These are phyloP conservation scores for Polyplosphaeria fusca DNA, from an alignment of 495 filamentous ascomycete genomes.

Conservation along the genomic window DNA sequence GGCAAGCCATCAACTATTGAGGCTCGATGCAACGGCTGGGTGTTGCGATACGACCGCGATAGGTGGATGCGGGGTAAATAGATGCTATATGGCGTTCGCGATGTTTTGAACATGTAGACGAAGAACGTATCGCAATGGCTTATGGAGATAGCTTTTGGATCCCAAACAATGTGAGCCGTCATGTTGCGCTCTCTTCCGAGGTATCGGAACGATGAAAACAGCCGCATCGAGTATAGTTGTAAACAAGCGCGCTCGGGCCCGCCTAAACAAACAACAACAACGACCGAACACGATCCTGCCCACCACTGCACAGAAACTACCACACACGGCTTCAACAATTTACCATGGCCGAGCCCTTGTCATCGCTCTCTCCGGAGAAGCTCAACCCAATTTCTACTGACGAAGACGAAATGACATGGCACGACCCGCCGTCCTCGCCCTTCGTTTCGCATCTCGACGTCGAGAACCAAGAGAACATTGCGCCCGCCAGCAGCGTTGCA, in stretches of 20 bases:
- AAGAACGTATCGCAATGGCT: too few relatives aligned
- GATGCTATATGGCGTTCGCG: too few relatives aligned
- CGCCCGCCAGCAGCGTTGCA: conserved; percentile 17
- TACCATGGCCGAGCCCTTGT: conserved; percentile 27
- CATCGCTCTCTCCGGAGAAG: conserved; percentile 13
- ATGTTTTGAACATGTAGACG: too few relatives aligned
- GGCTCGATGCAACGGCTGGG: too few relatives aligned
- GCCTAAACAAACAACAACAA: conserved; percentile 3
- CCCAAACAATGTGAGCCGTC: too few relatives aligned
- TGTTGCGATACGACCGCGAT: too few relatives aligned
- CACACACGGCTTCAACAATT: neutral
- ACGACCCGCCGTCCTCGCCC: conserved; percentile 41
- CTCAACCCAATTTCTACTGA: conserved; percentile 14
- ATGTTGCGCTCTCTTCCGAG: too few relatives aligned
- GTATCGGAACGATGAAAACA: conserved; percentile 1
- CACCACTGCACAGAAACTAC: neutral
- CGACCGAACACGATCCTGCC: neutral
- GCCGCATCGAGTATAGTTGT: too few relatives aligned
- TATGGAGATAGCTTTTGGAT: too few relatives aligned
- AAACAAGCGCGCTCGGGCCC: neutral
- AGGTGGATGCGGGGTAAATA: too few relatives aligned
- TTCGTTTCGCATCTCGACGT: conserved; percentile 37
- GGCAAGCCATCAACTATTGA: conserved; percentile 44
- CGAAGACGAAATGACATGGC: conserved; percentile 33
- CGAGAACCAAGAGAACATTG: conserved; percentile 35